phyloP scores from a whole-genome alignment of 441 rosid species.

The Arabidopsis hybrid region DNA sequence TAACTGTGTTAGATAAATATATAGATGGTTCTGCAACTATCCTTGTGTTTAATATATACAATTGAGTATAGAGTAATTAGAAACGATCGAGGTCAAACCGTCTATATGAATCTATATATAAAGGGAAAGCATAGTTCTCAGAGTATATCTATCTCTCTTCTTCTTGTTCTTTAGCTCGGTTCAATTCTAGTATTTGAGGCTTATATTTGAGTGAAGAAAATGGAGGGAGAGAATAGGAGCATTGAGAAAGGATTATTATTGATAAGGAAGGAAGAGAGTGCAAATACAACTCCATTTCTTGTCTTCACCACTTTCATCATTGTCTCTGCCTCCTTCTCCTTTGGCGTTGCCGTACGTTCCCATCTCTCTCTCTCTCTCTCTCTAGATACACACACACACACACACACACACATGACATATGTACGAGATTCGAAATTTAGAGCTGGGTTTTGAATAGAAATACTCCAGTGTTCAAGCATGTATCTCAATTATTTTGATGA shows the following conservation, averaged over 20 bases:
- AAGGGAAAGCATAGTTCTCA: constrained; percentile 17
- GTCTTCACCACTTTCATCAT: constrained; percentile 46
- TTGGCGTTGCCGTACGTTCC: constrained; percentile 44
- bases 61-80: too few relatives aligned
- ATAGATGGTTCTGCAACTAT: background rate
- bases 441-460: too few relatives aligned
- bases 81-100: background rate
- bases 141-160: background rate
- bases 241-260: constrained; percentile 37
- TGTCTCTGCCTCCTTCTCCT: constrained; percentile 48
- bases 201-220: constrained; percentile 2
- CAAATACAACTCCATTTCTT: constrained; percentile 32
- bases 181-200: background rate
- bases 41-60: too few relatives aligned
- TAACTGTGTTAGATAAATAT: too few relatives aligned
- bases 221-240: constrained; percentile 35
- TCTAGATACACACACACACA: too few relatives aligned
- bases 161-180: constrained; percentile 13
- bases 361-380: too few relatives aligned
- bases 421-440: background rate
- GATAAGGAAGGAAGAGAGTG: background rate
- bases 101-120: background rate
- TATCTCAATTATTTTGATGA: background rate
- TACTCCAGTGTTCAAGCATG: background rate
- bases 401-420: too few relatives aligned